Percentiles rank a stretch among this genome's conserved stretches.
Evolutionary conservation across 345 rosid genomes (phyloP).

Genomic region (Heritiera fomes): DNA sequence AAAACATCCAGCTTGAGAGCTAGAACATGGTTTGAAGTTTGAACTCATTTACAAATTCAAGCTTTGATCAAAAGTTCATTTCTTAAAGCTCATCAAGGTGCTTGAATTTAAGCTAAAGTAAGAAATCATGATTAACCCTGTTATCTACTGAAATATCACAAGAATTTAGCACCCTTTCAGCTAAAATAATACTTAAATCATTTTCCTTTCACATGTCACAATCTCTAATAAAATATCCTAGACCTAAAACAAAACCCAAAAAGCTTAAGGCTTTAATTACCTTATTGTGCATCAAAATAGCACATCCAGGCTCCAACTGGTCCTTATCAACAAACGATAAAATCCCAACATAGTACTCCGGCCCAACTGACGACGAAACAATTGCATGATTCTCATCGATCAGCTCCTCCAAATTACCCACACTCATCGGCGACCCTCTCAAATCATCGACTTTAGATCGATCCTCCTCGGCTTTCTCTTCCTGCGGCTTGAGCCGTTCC

Average conservation of each 20-base stretch:
- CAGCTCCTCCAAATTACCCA: slow-evolving; percentile 87
- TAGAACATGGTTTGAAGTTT: neutral
- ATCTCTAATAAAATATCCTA: neutral
- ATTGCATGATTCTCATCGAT: slow-evolving; percentile 99
- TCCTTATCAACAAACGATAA: slow-evolving; percentile 94
- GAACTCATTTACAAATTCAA: neutral
- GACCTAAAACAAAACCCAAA: neutral
- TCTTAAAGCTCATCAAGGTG: neutral
- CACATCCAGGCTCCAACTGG: slow-evolving; percentile 97
- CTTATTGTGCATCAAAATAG: slow-evolving; percentile 97
- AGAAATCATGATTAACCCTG: neutral
- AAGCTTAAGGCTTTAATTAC: slow-evolving; percentile 31
- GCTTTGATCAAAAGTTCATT: neutral
- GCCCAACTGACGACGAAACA: slow-evolving; percentile 91
- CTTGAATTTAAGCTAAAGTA: neutral
- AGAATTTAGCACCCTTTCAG: neutral
- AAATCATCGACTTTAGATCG: slow-evolving; percentile 89
- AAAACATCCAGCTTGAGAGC: neutral
- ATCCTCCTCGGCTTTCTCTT: slow-evolving; percentile 96
- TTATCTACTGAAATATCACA: neutral
- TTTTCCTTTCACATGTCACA: neutral
- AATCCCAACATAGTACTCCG: slow-evolving; percentile 92
- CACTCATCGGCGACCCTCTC: slow-evolving; percentile 93
- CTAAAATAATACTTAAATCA: neutral
- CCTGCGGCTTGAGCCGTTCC: slow-evolving; percentile 91